Evolutionary conservation across 2,329 filamentous ascomycete genomes (phyloP).

Genomic region (Zymoseptoria passerinii): DNA sequence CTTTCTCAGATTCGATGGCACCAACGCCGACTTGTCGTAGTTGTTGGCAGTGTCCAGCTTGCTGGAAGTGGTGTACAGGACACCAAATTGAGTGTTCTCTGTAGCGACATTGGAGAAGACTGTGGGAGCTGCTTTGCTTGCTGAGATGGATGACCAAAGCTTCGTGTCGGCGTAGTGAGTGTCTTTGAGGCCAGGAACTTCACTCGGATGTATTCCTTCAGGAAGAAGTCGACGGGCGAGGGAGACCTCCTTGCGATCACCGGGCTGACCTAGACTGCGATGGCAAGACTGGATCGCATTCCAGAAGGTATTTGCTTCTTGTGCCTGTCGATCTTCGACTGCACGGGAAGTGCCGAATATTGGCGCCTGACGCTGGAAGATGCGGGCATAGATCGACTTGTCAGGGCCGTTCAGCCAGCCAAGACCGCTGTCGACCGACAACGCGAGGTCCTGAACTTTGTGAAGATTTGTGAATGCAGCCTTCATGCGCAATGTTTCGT

Average conservation of each 20-base stretch:
- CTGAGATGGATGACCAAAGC: constrained; percentile 16
- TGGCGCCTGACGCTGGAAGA: constrained; percentile 35
- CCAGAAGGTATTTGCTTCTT: constrained; percentile 23
- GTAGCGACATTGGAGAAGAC: neutral
- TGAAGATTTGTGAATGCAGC: constrained; percentile 50
- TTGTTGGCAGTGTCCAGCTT: constrained; percentile 19
- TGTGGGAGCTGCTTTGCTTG: constrained; percentile 3
- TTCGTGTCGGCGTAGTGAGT: constrained; percentile 14
- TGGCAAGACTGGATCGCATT: constrained; percentile 19
- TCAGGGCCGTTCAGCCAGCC: constrained; percentile 60
- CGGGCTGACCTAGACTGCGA: constrained; percentile 5
- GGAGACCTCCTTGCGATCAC: constrained; percentile 15
- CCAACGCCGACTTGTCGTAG: constrained; percentile 32
- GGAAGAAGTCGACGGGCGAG: constrained; percentile 11
- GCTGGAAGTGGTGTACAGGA: constrained; percentile 28
- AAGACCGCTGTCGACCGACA: constrained; percentile 59
- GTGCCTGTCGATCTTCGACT: constrained; percentile 11
- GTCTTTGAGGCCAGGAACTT: constrained; percentile 13
- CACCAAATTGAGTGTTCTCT: constrained; percentile 13
- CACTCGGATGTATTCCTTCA: constrained; percentile 4
- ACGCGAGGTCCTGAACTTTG: constrained; percentile 53
- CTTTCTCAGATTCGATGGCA: constrained; percentile 49
- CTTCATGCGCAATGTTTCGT: constrained; percentile 55
- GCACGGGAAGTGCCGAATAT: constrained; percentile 38
- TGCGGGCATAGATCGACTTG: constrained; percentile 41